Percentiles rank a stretch among this genome's conserved stretches.
Evolutionary conservation across 1,284 basidiomycete species (phyloP).

Genomic region (Trichosporon sp.): DNA sequence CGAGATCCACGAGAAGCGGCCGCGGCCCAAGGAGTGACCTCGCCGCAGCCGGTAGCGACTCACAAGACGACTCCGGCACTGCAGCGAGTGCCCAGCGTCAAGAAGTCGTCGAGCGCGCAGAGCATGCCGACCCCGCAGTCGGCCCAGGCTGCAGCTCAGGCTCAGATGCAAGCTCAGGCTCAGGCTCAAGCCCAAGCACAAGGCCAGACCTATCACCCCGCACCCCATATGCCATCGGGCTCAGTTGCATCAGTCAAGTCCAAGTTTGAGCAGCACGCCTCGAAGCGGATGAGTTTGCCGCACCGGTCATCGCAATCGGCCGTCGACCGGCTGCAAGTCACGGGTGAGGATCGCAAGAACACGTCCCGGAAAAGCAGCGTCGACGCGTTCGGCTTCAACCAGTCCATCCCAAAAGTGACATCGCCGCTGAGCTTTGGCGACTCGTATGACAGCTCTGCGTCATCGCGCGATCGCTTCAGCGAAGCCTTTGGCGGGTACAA

Average conservation of each 20-base stretch:
- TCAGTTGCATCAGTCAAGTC: neutral
- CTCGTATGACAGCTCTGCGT: constrained; percentile 7
- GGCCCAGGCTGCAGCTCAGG: too few species aligned
- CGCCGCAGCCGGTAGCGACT: neutral
- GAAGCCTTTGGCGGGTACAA: neutral
- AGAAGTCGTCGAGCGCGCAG: neutral
- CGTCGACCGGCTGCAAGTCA: constrained; percentile 24
- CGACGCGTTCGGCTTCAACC: constrained; percentile 35
- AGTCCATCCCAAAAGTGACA: neutral
- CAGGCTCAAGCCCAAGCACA: neutral
- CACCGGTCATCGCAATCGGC: neutral
- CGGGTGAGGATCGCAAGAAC: constrained; percentile 24
- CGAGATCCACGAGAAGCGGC: constrained; percentile 24
- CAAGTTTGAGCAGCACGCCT: neutral
- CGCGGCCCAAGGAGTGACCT: neutral
- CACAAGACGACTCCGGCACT: neutral
- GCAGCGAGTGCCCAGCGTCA: neutral
- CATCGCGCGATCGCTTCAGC: neutral
- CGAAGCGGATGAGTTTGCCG: neutral
- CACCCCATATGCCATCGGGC: neutral
- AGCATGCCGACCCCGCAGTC: neutral
- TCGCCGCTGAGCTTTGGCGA: constrained; percentile 15
- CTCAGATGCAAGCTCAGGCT: too few species aligned
- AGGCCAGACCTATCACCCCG: neutral
- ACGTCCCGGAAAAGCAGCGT: constrained; percentile 14